phyloP scores from a whole-genome alignment of 148 eudicot genomes.

The Silene uniflora region DNA sequence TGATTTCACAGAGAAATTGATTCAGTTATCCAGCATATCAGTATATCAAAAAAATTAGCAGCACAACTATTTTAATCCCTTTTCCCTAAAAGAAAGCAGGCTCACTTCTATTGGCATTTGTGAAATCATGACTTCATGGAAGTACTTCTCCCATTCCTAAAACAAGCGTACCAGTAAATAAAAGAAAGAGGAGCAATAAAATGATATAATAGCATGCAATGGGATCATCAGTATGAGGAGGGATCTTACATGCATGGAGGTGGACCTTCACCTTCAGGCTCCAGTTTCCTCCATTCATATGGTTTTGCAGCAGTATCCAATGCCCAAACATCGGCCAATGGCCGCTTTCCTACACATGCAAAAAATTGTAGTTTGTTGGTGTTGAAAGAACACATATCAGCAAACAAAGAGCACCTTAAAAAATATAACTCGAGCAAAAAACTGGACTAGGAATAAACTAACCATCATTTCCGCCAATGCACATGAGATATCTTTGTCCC shows the following conservation, averaged over 20 bases:
- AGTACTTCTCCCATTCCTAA: background rate
- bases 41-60: background rate
- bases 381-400: background rate
- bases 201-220: background rate
- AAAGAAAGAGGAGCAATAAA: background rate
- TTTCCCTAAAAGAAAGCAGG: background rate
- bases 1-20: background rate
- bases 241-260: slow-evolving; percentile 90
- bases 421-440: background rate
- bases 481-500: slow-evolving; percentile 99
- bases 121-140: background rate
- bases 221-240: slow-evolving; percentile 7
- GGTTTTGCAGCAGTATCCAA: slow-evolving; percentile 99
- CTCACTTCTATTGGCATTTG: background rate
- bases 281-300: slow-evolving; percentile 95
- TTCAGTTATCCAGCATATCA: background rate
- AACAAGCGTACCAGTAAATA: background rate
- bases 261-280: slow-evolving; percentile 99
- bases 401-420: background rate
- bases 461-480: slow-evolving; percentile 99
- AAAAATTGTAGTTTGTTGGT: background rate
- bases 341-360: slow-evolving; percentile 67
- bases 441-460: slow-evolving; percentile 21
- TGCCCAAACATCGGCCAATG: slow-evolving; percentile 99
- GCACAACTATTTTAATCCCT: background rate